phyloP scores from a whole-genome alignment of 306 rosid species.

The Herpetospermum pedunculosum region DNA sequence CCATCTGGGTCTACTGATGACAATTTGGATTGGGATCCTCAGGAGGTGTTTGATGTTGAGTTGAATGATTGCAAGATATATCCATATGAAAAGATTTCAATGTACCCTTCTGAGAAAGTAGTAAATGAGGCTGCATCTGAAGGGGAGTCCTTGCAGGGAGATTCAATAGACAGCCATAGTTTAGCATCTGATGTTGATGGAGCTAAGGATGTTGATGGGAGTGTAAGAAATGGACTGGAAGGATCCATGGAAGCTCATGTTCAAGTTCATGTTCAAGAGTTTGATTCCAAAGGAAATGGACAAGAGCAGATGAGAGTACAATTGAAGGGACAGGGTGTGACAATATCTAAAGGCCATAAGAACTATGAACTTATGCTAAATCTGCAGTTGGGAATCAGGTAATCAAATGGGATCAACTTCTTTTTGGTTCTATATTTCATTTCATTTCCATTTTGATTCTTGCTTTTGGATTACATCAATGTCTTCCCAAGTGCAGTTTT shows the following conservation, averaged over 20 bases:
- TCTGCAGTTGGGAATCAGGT: conserved; percentile 97
- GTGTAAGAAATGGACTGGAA: conserved; percentile 18
- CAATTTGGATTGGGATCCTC: conserved; percentile 58
- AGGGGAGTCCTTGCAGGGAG: conserved; percentile 23
- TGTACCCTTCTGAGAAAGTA: conserved; percentile 67
- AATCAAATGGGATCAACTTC: conserved; percentile 16
- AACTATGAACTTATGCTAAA: conserved; percentile 92
- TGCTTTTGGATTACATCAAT: too few relatives aligned
- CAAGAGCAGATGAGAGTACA: conserved; percentile 26
- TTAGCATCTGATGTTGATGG: conserved; percentile 21
- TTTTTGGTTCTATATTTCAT: conserved; percentile 12
- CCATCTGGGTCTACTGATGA: conserved; percentile 29
- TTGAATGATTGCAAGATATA: conserved; percentile 40
- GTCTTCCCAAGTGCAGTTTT: too few relatives aligned
- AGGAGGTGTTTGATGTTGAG: conserved; percentile 36
- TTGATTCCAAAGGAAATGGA: conserved; percentile 19
- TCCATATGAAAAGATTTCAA: conserved; percentile 35
- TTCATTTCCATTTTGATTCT: too few relatives aligned
- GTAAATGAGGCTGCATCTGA: conserved; percentile 23
- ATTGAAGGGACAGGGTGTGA: conserved; percentile 63
- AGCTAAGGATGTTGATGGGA: conserved; percentile 19
- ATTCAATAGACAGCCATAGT: conserved; percentile 32
- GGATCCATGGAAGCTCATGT: conserved; percentile 22
- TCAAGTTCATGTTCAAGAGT: conserved; percentile 21
- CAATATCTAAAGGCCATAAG: conserved; percentile 87